Evolutionary conservation across 176 grass and related monocot genomes (phyloP).

Genomic region (Zea mays): DNA sequence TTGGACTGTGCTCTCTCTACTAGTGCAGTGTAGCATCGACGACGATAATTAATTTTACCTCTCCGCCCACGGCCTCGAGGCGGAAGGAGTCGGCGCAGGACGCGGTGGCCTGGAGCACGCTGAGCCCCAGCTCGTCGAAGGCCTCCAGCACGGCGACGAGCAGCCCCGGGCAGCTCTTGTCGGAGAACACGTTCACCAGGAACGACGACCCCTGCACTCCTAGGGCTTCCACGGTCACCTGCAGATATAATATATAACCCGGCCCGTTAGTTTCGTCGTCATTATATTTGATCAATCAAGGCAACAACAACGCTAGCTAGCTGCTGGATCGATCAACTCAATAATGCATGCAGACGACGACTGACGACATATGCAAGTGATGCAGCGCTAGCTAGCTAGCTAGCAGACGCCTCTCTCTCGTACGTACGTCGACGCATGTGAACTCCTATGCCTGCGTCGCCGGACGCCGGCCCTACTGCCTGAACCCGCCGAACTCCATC

Average conservation of each 20-base stretch:
- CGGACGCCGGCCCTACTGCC: background rate
- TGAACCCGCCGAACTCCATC: background rate
- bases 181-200: conserved; percentile 73
- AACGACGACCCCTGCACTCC: conserved; percentile 56
- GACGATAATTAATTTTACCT: background rate
- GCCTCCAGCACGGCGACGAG: conserved; percentile 78
- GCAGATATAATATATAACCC: no score
- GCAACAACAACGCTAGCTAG: no score
- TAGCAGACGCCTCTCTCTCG: no score
- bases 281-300: background rate
- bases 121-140: conserved; percentile 85
- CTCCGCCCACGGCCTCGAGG: conserved; percentile 66
- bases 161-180: conserved; percentile 77
- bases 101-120: conserved; percentile 74
- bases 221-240: conserved; percentile 92
- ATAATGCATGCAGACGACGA: no score
- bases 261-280: no score
- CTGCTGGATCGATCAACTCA: no score
- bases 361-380: no score
- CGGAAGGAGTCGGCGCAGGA: conserved; percentile 78
- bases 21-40: no score
- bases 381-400: no score
- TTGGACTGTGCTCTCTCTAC: no score
- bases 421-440: conserved; percentile 3
- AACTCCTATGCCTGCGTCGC: background rate